A percentile compares a stretch with the other conserved stretches of the same genome.
These are phyloP conservation scores for Ceratocystis ficicola DNA, from an alignment of 2,329 filamentous ascomycete species.

Conservation along the genomic window DNA sequence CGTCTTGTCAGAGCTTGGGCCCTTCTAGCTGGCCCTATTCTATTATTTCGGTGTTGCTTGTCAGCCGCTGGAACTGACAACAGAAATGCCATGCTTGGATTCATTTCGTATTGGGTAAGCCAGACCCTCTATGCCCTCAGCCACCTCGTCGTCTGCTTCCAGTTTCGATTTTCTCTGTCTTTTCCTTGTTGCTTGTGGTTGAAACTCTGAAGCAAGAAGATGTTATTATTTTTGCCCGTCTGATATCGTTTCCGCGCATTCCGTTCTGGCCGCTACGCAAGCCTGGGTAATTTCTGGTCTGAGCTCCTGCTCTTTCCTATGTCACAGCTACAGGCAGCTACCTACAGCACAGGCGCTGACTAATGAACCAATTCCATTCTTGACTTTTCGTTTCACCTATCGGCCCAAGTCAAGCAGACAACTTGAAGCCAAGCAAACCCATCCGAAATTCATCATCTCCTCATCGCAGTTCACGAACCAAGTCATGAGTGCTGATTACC, in stretches of 20 bases:
- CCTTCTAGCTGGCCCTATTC: not conserved
- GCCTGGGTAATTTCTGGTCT: not conserved
- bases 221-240: not conserved
- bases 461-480: not conserved
- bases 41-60: not conserved
- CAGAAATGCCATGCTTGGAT: constrained; percentile 13
- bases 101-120: constrained; percentile 22
- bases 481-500: not conserved
- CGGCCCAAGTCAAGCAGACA: not conserved
- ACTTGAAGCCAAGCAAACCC: too few relatives aligned
- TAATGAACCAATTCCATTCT: not conserved
- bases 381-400: not conserved
- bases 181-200: not conserved
- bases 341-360: not conserved
- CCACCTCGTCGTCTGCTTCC: not conserved
- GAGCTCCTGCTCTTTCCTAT: constrained; percentile 3
- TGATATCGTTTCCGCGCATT: not conserved
- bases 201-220: not conserved
- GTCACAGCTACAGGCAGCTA: not conserved
- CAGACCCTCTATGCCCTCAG: not conserved
- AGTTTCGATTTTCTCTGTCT: not conserved
- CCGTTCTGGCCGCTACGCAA: not conserved
- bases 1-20: not conserved
- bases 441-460: not conserved
- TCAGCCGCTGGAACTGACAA: not conserved